phyloP scores from a whole-genome alignment of 2,329 filamentous ascomycete genomes.

The Alternaria sp. region DNA sequence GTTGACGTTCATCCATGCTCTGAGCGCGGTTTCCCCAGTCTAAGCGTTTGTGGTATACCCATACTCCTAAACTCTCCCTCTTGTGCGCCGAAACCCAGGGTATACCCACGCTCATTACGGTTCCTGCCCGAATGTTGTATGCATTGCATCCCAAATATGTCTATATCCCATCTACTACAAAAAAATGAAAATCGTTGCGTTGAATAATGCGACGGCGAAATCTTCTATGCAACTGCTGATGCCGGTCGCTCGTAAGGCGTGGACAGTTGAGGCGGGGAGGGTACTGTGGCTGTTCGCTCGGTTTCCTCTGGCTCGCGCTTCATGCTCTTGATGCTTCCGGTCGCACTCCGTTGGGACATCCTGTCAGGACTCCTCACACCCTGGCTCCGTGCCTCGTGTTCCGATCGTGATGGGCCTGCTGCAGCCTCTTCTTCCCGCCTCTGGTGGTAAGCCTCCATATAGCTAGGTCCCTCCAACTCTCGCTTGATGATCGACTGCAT shows the following conservation, averaged over 20 bases:
- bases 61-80: constrained; percentile 7
- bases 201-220: not conserved
- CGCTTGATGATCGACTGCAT: constrained; percentile 41
- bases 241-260: constrained; percentile 22
- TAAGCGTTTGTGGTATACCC: constrained; percentile 18
- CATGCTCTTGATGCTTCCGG: constrained; percentile 47
- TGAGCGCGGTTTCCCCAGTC: constrained; percentile 16
- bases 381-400: constrained; percentile 39
- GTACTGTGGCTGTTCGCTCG: constrained; percentile 30
- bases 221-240: constrained; percentile 14
- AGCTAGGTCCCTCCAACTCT: constrained; percentile 38
- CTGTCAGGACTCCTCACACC: constrained; percentile 46
- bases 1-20: constrained; percentile 26
- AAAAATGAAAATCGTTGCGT: constrained; percentile 10
- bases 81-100: constrained; percentile 18
- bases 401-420: constrained; percentile 27
- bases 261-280: constrained; percentile 30
- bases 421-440: constrained; percentile 40
- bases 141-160: constrained; percentile 7
- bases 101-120: constrained; percentile 36
- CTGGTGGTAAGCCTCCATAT: constrained; percentile 45
- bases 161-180: constrained; percentile 5
- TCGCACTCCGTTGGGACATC: constrained; percentile 45
- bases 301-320: constrained; percentile 44
- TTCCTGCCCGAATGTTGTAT: constrained; percentile 36